Evolutionary conservation across 139 green algal species (phyloP).

Genomic region (Tetradesmus obliquus): DNA sequence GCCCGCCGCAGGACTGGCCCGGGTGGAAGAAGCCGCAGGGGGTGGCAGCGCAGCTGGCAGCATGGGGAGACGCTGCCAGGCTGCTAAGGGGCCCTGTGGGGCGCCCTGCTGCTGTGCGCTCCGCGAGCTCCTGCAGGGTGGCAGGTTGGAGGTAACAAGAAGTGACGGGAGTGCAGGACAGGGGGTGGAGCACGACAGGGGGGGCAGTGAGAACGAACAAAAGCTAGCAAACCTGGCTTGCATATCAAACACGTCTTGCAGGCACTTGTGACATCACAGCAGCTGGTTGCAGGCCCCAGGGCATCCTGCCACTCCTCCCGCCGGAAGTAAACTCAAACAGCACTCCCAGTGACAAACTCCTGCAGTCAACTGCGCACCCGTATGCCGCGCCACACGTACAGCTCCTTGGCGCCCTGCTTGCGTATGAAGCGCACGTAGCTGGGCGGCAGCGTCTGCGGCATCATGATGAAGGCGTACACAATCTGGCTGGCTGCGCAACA

Average conservation of each 20-base stretch:
- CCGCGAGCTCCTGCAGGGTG: constrained; percentile 31
- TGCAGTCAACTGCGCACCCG: constrained; percentile 45
- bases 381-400: constrained; percentile 61
- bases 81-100: constrained; percentile 29
- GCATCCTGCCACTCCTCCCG: too few relatives aligned
- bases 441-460: constrained; percentile 77
- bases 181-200: neutral
- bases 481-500: constrained; percentile 59
- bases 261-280: neutral
- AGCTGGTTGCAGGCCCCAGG: too few relatives aligned
- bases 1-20: constrained; percentile 66
- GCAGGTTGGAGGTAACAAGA: neutral
- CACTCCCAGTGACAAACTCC: neutral
- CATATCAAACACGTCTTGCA: neutral
- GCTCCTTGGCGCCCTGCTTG: constrained; percentile 79
- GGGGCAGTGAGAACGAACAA: neutral
- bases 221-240: neutral
- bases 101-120: constrained; percentile 23
- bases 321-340: too few relatives aligned
- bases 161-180: too few relatives aligned
- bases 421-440: constrained; percentile 90
- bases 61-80: constrained; percentile 54
- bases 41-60: constrained; percentile 15
- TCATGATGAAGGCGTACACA: constrained; percentile 84
- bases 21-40: constrained; percentile 79